Evolutionary conservation across 179 eudicot species (phyloP).

Genomic region (Monotropa hypopitys): DNA sequence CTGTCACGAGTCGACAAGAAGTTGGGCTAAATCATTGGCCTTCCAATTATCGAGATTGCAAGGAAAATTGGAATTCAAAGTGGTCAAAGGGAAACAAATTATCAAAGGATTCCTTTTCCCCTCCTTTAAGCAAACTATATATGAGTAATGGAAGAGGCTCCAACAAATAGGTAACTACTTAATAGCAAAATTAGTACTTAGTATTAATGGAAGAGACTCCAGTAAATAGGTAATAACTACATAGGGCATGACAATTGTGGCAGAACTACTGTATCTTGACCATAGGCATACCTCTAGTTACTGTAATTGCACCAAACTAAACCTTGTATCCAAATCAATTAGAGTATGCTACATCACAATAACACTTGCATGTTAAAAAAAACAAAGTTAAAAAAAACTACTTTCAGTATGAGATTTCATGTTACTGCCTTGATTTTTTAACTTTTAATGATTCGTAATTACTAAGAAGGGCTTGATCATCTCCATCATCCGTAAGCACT

Average conservation of each 20-base stretch:
- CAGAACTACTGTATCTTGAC: background rate
- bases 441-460: too few species aligned
- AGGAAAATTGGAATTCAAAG: background rate
- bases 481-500: too few species aligned
- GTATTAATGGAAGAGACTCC: background rate
- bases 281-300: background rate
- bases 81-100: background rate
- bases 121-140: background rate
- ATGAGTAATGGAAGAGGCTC: background rate
- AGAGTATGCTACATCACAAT: background rate
- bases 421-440: slow-evolving; percentile 86
- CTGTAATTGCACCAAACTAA: background rate
- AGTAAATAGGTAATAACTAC: background rate
- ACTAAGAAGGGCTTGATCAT: too few species aligned
- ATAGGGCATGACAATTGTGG: background rate
- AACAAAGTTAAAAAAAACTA: background rate
- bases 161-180: background rate
- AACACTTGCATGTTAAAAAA: background rate
- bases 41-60: too few species aligned
- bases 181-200: background rate
- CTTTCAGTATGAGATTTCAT: background rate
- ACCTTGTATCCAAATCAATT: background rate
- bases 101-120: background rate
- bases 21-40: background rate
- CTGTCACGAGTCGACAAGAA: background rate